phyloP scores from a whole-genome alignment of 352 stramenopile species.

The Globisporangium spiculum region DNA sequence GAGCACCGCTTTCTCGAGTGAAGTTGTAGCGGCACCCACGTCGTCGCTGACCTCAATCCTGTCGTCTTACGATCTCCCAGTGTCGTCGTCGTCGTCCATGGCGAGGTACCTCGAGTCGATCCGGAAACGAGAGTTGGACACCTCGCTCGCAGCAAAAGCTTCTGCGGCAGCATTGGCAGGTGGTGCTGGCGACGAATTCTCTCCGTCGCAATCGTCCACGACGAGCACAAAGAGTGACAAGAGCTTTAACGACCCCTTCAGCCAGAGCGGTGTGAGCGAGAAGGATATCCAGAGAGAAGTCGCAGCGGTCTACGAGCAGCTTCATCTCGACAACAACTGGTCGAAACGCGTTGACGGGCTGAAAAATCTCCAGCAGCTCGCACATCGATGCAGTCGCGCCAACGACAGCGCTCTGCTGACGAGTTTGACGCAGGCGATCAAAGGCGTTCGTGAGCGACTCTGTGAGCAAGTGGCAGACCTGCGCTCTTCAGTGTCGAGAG shows the following conservation, averaged over 20 bases:
- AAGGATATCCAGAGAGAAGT: conserved; percentile 65
- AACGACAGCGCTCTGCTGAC: conserved; percentile 24
- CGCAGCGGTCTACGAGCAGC: conserved; percentile 45
- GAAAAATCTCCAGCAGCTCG: conserved; percentile 59
- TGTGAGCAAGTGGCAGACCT: conserved; percentile 75
- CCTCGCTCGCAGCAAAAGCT: conserved; percentile 25
- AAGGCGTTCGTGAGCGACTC: conserved; percentile 55
- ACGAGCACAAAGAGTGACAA: conserved; percentile 29
- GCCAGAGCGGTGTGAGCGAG: conserved; percentile 36
- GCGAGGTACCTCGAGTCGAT: conserved; percentile 50
- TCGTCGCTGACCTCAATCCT: conserved; percentile 39
- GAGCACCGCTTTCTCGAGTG: background rate
- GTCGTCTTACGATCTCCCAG: conserved; percentile 44
- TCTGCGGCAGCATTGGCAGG: conserved; percentile 2
- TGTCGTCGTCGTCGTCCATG: conserved; percentile 51
- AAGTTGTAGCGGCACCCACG: background rate
- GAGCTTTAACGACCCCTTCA: background rate
- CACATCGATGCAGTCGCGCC: conserved; percentile 36
- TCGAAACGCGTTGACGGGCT: conserved; percentile 69
- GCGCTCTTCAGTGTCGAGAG: conserved; percentile 71
- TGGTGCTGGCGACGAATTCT: conserved; percentile 25
- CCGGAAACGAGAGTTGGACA: conserved; percentile 35
- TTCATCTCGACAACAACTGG: conserved; percentile 73
- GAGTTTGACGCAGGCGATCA: conserved; percentile 42
- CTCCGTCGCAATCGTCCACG: conserved; percentile 42